Evolutionary conservation across 148 eudicot species (phyloP).

Genomic region (Persicaria maculosa): DNA sequence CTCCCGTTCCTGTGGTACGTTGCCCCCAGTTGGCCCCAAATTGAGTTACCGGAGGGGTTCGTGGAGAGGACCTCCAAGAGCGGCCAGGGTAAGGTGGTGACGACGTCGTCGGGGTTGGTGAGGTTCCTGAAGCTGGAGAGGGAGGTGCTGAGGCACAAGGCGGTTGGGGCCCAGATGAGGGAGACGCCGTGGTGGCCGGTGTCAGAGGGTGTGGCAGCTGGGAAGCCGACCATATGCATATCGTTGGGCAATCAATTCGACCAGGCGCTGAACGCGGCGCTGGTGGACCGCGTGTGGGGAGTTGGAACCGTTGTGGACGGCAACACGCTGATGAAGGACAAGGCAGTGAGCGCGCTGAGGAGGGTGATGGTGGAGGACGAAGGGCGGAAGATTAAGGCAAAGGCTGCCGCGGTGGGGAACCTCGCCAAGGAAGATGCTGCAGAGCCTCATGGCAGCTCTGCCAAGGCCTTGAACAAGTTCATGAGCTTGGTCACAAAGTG

Average conservation of each 20-base stretch:
- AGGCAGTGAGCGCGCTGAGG: neutral
- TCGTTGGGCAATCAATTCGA: neutral
- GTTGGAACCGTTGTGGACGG: neutral
- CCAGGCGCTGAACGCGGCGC: neutral
- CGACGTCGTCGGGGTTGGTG: neutral
- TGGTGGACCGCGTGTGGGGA: neutral
- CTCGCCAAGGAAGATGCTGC: neutral
- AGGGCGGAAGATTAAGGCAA: neutral
- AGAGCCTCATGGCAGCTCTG: neutral
- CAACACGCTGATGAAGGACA: neutral
- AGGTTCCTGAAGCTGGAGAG: neutral
- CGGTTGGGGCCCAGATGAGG: neutral
- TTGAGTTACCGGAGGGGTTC: neutral
- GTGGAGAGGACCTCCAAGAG: neutral
- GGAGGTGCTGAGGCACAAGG: neutral
- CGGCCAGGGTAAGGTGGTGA: neutral
- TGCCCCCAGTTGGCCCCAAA: neutral
- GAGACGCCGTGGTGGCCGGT: neutral
- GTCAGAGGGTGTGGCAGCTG: neutral
- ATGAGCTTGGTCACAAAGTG: neutral
- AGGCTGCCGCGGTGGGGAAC: neutral
- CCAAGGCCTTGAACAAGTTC: neutral
- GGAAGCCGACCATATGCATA: neutral
- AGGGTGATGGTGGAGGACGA: neutral
- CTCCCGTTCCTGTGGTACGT: neutral